Evolutionary conservation across 345 rosid species (phyloP).

Genomic region (Melaleuca quinquenervia): DNA sequence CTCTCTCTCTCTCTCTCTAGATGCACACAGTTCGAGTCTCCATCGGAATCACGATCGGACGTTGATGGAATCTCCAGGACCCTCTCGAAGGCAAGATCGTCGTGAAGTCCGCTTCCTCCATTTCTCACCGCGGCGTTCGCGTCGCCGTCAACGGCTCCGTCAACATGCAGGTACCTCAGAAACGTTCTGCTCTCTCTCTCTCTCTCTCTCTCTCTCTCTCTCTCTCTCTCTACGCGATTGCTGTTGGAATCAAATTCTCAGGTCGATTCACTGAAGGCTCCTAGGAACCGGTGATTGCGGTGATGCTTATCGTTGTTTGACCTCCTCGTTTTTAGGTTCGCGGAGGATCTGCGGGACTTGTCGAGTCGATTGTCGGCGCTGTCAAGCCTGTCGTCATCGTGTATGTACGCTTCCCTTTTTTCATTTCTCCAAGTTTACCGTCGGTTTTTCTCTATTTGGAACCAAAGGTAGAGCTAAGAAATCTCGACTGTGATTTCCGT

Average conservation of each 20-base stretch:
- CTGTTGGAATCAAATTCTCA: background rate
- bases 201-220: background rate
- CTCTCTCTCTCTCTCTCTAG: background rate
- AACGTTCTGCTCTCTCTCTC: background rate
- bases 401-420: conserved; percentile 13
- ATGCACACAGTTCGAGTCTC: background rate
- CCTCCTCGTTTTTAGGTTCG: conserved; percentile 37
- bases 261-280: background rate
- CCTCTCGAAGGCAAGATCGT: conserved; percentile 59
- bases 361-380: conserved; percentile 73
- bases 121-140: conserved; percentile 68
- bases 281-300: background rate
- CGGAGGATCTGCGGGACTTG: conserved; percentile 85
- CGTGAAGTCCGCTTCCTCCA: conserved; percentile 51
- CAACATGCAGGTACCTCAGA: conserved; percentile 50
- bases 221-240: background rate
- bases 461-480: too few relatives aligned
- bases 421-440: background rate
- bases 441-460: background rate
- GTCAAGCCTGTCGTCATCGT: conserved; percentile 62
- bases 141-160: conserved; percentile 59
- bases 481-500: too few relatives aligned
- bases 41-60: background rate
- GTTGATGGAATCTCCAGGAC: conserved; percentile 30
- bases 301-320: background rate